Evolutionary conservation across 2,329 filamentous ascomycete genomes (phyloP), one percentile per base, ranked within the genome.

Genomic region (Aspergillus sojae): DNA sequence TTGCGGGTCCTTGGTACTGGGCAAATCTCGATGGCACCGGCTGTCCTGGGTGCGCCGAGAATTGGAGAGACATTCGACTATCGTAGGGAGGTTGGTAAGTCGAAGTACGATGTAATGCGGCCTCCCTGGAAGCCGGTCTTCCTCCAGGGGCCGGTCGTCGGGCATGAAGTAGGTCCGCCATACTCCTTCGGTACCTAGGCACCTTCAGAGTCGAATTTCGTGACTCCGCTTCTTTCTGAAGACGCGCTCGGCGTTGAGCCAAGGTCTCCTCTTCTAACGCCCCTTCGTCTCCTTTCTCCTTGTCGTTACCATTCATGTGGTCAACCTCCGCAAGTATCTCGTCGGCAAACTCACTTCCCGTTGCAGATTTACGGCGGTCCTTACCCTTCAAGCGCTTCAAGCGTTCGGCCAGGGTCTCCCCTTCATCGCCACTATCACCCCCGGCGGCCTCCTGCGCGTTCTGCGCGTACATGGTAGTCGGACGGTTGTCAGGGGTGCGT

Each of bases 111-210:
- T 64, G 67, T 12, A 68, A 60, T 12, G 67, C 62, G 12, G 62
- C 58, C 57, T 73, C 72, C 56, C 72, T 71, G n/a, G 74, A 65
- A 52, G 28, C 19, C 52, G 71, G 67, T 30, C 69, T 71, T 19
- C 68, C 65, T 23, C 73, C 71, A 36, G 77, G 73, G 28, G 76
- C 74, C 6, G 86, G 86, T 68, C 87, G 68, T 45, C 65, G 84
- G 2, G 82, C 81, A 63, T 84, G 79, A 11, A 90, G 82, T 34
- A 83, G 71, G 66, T 80, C 74, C 9, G 80, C 81, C 76, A 83
- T 81, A 66, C 80, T 84, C 48, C 77, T 77, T 62, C 80, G 76
- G 57, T 75, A 73, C 53, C 74, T 75, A 2, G 72, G 70, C 19
- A 76, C 68, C 55, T 67, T 72, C 30, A 63, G 53, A 46, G 66